These are phyloP conservation scores for Yamadazyma sp. DNA, from an alignment of 1,139 yeast species.

Conservation along the genomic window DNA sequence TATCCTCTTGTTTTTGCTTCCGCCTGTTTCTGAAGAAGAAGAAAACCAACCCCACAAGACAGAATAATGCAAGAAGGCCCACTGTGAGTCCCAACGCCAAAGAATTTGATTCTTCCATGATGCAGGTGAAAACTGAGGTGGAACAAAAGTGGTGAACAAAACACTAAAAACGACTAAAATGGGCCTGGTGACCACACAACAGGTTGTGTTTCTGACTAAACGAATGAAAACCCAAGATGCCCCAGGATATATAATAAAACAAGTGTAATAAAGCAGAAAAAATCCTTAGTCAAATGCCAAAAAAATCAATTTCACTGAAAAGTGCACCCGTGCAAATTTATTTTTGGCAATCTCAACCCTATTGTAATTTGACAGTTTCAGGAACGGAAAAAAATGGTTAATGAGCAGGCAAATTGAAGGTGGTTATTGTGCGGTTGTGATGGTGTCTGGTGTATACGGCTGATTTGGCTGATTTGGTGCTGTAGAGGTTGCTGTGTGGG, in stretches of 20 bases:
- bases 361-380: neutral
- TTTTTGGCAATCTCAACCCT: conserved; percentile 1
- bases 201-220: too few relatives aligned
- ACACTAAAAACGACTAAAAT: too few relatives aligned
- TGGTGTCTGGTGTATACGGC: too few relatives aligned
- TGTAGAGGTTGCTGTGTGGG: too few relatives aligned
- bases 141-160: neutral
- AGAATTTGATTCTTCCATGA: conserved; percentile 23
- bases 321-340: conserved; percentile 1
- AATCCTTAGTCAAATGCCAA: neutral
- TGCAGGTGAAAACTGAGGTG: neutral
- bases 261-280: neutral
- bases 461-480: too few relatives aligned
- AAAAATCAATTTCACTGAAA: neutral
- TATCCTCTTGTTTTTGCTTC: conserved; percentile 35
- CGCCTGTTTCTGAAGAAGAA: conserved; percentile 34
- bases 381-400: neutral
- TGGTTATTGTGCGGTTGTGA: too few relatives aligned
- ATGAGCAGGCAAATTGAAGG: neutral
- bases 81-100: conserved; percentile 45
- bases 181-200: too few relatives aligned
- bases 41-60: conserved; percentile 23
- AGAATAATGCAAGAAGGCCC: conserved; percentile 36
- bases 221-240: too few relatives aligned
- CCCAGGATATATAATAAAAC: neutral